A percentile compares a stretch with the other conserved stretches of the same genome.
Conservation (phyloP, 2,329 filamentous ascomycete species). For the Verticillium tricorpus region DNA sequence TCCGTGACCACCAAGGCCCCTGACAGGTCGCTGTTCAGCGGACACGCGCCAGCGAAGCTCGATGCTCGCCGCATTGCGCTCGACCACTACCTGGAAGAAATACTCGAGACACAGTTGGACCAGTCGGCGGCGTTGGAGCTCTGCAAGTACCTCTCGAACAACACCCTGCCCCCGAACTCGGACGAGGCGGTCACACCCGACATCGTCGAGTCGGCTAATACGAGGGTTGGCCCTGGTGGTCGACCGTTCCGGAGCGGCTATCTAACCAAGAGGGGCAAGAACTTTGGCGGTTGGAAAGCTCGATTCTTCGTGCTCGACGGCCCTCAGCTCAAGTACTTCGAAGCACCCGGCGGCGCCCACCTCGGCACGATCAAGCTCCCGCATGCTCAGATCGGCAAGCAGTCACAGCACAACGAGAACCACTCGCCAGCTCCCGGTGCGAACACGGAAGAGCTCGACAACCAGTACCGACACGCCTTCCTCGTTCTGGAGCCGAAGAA, state of each 20-base stretch:
- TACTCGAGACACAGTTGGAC: conserved; percentile 79
- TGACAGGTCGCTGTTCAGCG: conserved; percentile 80
- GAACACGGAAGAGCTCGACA: conserved; percentile 71
- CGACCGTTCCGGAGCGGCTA: conserved; percentile 80
- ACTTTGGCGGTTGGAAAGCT: conserved; percentile 98
- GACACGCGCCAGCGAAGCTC: conserved; percentile 89
- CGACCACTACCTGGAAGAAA: conserved; percentile 78
- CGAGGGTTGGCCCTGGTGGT: conserved; percentile 54
- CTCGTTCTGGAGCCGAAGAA: conserved; percentile 92
- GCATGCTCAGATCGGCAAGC: conserved; percentile 90
- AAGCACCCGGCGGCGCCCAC: conserved; percentile 83
- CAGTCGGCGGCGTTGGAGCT: conserved; percentile 72
- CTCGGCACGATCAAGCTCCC: conserved; percentile 90
- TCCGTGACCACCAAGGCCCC: conserved; percentile 72
- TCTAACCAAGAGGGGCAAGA: conserved; percentile 94
- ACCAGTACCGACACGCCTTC: conserved; percentile 95
- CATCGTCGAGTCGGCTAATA: conserved; percentile 26
- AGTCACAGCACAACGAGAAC: conserved; percentile 62
- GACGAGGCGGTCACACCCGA: conserved; percentile 44
- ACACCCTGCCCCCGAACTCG: conserved; percentile 56
- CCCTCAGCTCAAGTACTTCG: conserved; percentile 78
- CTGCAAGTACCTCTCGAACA: conserved; percentile 78
- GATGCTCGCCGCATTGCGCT: conserved; percentile 79
- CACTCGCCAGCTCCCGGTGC: conserved; percentile 54
- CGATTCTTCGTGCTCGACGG: conserved; percentile 59